Conservation (phyloP, 176 grass and related monocot species). For the Poa pratensis region DNA sequence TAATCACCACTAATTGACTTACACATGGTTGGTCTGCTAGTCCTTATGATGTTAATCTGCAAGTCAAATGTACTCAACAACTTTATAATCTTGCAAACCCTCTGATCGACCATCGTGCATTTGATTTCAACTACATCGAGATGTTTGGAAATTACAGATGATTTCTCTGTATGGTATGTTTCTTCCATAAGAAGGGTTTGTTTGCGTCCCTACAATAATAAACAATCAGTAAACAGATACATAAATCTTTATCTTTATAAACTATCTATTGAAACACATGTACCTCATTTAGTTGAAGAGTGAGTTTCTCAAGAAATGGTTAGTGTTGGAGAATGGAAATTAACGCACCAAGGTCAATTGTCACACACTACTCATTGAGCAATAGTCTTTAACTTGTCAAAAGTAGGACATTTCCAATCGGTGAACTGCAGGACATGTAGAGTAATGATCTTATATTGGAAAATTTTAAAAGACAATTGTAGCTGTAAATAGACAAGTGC, state of each 20-base stretch:
- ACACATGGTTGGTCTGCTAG: background rate
- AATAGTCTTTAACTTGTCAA: background rate
- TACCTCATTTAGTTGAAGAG: slow-evolving; percentile 2
- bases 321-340: background rate
- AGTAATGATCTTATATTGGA: background rate
- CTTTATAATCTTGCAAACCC: background rate
- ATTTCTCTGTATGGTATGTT: background rate
- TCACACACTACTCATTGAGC: background rate
- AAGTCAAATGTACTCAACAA: background rate
- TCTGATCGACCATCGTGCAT: background rate
- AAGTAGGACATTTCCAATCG: background rate
- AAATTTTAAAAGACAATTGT: background rate
- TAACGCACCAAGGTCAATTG: background rate
- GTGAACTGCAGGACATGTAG: background rate
- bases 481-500: background rate
- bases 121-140: background rate
- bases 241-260: background rate
- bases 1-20: background rate
- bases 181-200: background rate
- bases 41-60: background rate
- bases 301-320: background rate
- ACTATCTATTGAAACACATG: background rate
- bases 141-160: background rate
- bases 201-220: background rate
- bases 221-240: background rate